phyloP scores from a whole-genome alignment of 306 rosid species.

The Erythrophleum fordii region DNA sequence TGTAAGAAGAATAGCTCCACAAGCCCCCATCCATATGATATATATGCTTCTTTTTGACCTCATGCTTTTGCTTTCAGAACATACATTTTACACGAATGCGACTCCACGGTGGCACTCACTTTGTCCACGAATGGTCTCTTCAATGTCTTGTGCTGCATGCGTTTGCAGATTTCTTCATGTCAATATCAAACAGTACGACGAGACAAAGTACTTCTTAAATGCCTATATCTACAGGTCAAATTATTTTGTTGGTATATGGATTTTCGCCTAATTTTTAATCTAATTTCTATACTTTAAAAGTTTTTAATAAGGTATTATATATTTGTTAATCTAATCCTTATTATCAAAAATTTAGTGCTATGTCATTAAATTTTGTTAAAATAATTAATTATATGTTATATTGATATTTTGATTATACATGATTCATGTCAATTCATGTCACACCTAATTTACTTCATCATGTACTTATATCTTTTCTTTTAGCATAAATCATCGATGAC shows the following conservation, averaged over 20 bases:
- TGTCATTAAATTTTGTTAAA: too few species aligned
- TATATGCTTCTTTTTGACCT: slow-evolving; percentile 5
- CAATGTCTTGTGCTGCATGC: slow-evolving; percentile 81
- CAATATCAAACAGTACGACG: neutral
- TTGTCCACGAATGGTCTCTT: slow-evolving; percentile 55
- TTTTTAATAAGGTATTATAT: too few species aligned
- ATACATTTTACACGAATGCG: slow-evolving; percentile 79
- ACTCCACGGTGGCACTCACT: slow-evolving; percentile 61
- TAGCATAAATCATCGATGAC: neutral
- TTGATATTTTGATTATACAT: too few species aligned
- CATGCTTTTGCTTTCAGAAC: slow-evolving; percentile 74
- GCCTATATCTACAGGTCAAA: too few species aligned
- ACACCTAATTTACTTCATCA: neutral
- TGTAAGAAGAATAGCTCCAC: neutral
- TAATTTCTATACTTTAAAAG: too few species aligned
- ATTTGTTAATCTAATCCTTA: too few species aligned
- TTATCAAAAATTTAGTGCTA: too few species aligned
- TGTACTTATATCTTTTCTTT: neutral
- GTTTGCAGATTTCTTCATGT: slow-evolving; percentile 12
- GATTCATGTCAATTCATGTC: neutral
- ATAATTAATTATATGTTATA: too few species aligned
- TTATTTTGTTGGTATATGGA: too few species aligned
- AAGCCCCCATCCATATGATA: neutral
- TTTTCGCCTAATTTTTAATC: too few species aligned
- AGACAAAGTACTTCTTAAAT: too few species aligned